Evolutionary conservation across 2,329 filamentous ascomycete species (phyloP), one percentile per base, ranked within the genome.

Genomic region (Elsinoe arachidis): DNA sequence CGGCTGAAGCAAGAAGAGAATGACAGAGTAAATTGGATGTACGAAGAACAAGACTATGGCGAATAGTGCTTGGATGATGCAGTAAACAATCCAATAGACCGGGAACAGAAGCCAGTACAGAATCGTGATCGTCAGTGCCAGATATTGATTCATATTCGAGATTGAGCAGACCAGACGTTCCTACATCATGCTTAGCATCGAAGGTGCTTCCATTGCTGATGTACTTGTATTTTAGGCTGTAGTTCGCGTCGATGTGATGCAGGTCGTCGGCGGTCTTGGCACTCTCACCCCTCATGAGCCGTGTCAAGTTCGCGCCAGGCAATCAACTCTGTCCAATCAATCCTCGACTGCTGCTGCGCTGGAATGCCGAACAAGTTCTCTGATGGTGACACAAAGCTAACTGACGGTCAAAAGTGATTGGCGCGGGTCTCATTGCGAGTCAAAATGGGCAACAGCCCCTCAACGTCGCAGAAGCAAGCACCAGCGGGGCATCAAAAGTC

Each of bases 1-100:
- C 2, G 81, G 81, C 14, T 80, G 72, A n/a, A 80, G 67, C 41
- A 75, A 59, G 60, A 81, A 71, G 41, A 72, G 68, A 23, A 77
- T 60, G n/a, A 76, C 59, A 34, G 73, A 70, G 62, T 78, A 72
- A 47, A 83, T 68, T 2, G 79, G 78, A 5, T 74, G 69, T 1
- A 74, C 65, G 11, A 79, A 59, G 56, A 73, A 65, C 21, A 70
- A 61, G 33, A 78, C 53, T 3, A 39, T 21, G 14, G 30, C 30
- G 2, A 53, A 14, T 7, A 53, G 19, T n/a, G 72, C 63, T 53
- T 66, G 63, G 56, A 72, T 61, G 56, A 76, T 54, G 57, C 69
- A 68, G 64, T 66, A 70, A 53, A 76, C 54, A 33, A 76, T 64
- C 61, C 72, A 67, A 56, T 65, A 62, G 43, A 78, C 23, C 1